phyloP scores from a whole-genome alignment of 169 alveolate genomes.

The Plasmodium chabaudi region DNA sequence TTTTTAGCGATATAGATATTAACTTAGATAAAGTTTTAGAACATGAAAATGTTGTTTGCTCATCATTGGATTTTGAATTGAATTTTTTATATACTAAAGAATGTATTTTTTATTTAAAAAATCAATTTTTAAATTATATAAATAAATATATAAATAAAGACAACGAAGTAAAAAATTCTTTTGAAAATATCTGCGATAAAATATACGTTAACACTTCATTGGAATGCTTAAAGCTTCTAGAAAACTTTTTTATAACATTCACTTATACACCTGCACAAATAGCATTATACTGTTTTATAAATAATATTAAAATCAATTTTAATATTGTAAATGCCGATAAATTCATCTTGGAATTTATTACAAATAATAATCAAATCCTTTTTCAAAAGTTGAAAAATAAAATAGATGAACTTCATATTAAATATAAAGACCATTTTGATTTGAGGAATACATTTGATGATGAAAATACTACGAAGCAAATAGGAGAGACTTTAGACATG shows the following conservation, averaged over 20 bases:
- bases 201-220: slow-evolving; percentile 29
- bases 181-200: slow-evolving; percentile 32
- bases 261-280: slow-evolving; percentile 68
- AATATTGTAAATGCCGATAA: slow-evolving; percentile 62
- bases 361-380: slow-evolving; percentile 70
- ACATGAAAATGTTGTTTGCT: slow-evolving; percentile 68
- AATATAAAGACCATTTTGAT: slow-evolving; percentile 44
- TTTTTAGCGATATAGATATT: slow-evolving; percentile 66
- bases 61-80: slow-evolving; percentile 27
- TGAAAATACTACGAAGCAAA: slow-evolving; percentile 66
- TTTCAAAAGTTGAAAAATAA: slow-evolving; percentile 65
- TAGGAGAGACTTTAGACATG: slow-evolving; percentile 66
- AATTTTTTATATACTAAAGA: slow-evolving; percentile 44
- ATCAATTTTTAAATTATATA: slow-evolving; percentile 41
- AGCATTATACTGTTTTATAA: slow-evolving; percentile 64
- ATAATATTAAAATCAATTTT: slow-evolving; percentile 63
- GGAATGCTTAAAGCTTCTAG: slow-evolving; percentile 55
- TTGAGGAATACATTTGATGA: slow-evolving; percentile 73
- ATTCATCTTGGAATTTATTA: slow-evolving; percentile 54
- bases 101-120: slow-evolving; percentile 61
- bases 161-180: slow-evolving; percentile 35
- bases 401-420: slow-evolving; percentile 48
- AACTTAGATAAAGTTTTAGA: slow-evolving; percentile 71
- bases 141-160: slow-evolving; percentile 56
- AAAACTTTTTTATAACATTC: slow-evolving; percentile 38